Conservation (phyloP, 2,329 filamentous ascomycete genomes). For the Talaromyces verruculosus region DNA sequence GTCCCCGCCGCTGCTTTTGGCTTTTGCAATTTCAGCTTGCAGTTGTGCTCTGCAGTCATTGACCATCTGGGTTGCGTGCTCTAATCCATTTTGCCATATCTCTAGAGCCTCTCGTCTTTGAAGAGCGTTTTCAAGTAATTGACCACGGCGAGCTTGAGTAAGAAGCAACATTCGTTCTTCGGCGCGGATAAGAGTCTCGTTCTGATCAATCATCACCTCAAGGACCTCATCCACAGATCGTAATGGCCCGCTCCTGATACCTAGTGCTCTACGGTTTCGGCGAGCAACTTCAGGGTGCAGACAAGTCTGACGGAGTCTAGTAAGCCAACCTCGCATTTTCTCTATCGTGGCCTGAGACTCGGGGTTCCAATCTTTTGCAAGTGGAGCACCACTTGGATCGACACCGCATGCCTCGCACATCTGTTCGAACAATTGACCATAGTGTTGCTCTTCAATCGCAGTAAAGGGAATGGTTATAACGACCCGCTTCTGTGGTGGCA, state of each 20-base stretch:
- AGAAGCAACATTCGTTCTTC: slow-evolving; percentile 69
- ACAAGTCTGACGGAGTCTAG: slow-evolving; percentile 75
- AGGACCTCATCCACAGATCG: slow-evolving; percentile 84
- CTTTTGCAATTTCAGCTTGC: slow-evolving; percentile 44
- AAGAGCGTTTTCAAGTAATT: slow-evolving; percentile 74
- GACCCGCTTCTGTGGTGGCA: slow-evolving; percentile 81
- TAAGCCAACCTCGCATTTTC: slow-evolving; percentile 76
- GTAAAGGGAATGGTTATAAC: slow-evolving; percentile 90
- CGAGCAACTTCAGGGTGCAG: slow-evolving; percentile 80
- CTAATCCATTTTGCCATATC: slow-evolving; percentile 64
- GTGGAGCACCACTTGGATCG: slow-evolving; percentile 62
- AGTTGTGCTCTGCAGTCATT: slow-evolving; percentile 65
- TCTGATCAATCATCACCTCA: slow-evolving; percentile 87
- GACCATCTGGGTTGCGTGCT: slow-evolving; percentile 53
- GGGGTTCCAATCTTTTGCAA: slow-evolving; percentile 63
- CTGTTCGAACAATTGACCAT: slow-evolving; percentile 70
- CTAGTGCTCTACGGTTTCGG: slow-evolving; percentile 63
- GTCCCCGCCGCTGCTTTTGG: slow-evolving; percentile 23
- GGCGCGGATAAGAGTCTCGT: slow-evolving; percentile 63
- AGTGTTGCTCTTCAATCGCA: slow-evolving; percentile 86
- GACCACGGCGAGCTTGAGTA: slow-evolving; percentile 67
- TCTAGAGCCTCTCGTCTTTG: slow-evolving; percentile 65
- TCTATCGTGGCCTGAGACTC: slow-evolving; percentile 60
- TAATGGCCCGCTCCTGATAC: slow-evolving; percentile 65
- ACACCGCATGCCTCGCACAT: slow-evolving; percentile 72